Base-by-base conservation (phyloP, 108 stramenopile genomes). In the Nitzschia putrida region DNA sequence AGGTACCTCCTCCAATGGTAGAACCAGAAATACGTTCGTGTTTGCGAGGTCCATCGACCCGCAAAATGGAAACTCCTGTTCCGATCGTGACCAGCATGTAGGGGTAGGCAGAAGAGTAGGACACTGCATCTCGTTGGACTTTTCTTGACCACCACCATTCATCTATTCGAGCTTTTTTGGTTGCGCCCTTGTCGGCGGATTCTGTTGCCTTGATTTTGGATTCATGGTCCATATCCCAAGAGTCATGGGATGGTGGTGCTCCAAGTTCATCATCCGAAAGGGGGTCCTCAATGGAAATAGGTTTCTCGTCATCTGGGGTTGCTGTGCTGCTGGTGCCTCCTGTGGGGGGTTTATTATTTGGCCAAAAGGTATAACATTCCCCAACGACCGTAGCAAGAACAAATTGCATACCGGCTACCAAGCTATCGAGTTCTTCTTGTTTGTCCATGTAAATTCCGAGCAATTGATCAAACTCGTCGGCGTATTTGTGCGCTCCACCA, bases 1-100 rank as follows among this genome's bases (percentile, higher is more conserved):
- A 99, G 0, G 99, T 99, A 25, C 98, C 99, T 16, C 99, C 99
- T 14, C 99, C 99, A 45, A 99, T 95, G 22, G 97, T 93, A 21
- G 96, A 96, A 47, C 99, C 99, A 59, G 94, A 95, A 39, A 99
- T 92, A 57, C 99, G 97, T 61, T 95, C 93, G 70, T 94, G 95
- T n/a, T 84, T 73, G 24, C 96, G 79, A 44, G 97, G 97, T 0
- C 96, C 96, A 42, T 97, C 95, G 8, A 99, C 98, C 22, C 95
- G 82, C 41, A 98, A 63, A 59, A 98, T 94, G 59, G 88, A 90
- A 9, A 98, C 98, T 10, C 99, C 99, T 0, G 97, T 97, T 0
- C 99, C 99, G 67, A 99, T 96, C 11, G 91, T 94, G 0, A 98
- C 99, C 38, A 99, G 76, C 23, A 99, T 73, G 66, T 97, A 97